These are phyloP conservation scores for Paxillus involutus DNA, from an alignment of 768 basidiomycete species.

Conservation along the genomic window DNA sequence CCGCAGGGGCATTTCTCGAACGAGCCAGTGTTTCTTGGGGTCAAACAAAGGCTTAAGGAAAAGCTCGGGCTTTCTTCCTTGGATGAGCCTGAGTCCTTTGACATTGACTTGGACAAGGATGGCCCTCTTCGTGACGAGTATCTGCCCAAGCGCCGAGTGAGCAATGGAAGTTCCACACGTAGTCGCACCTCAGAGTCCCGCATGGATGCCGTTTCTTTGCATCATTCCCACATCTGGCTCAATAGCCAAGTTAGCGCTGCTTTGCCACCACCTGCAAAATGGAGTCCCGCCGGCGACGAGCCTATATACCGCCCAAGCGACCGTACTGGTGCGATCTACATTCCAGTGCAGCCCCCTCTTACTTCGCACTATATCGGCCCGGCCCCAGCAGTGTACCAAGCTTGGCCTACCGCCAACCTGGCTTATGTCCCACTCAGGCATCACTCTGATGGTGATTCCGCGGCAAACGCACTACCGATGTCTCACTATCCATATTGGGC, in stretches of 20 bases:
- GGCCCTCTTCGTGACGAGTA: slow-evolving; percentile 83
- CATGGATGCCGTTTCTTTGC: background rate
- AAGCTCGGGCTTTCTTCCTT: slow-evolving; percentile 43
- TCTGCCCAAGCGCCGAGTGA: slow-evolving; percentile 61
- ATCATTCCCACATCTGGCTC: slow-evolving; percentile 7
- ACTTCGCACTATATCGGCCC: slow-evolving; percentile 35
- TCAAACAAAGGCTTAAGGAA: slow-evolving; percentile 64
- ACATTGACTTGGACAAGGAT: slow-evolving; percentile 82
- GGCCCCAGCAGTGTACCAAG: slow-evolving; percentile 30
- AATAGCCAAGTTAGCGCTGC: slow-evolving; percentile 26
- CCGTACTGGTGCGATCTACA: slow-evolving; percentile 56
- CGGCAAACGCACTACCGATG: slow-evolving; percentile 7
- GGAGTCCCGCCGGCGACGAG: slow-evolving; percentile 82
- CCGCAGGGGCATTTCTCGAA: slow-evolving; percentile 32
- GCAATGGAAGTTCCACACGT: slow-evolving; percentile 14
- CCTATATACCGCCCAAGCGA: slow-evolving; percentile 59
- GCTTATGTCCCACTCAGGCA: slow-evolving; percentile 23
- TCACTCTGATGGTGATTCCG: slow-evolving; percentile 14
- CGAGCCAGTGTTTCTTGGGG: slow-evolving; percentile 69
- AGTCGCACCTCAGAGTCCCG: slow-evolving; percentile 3
- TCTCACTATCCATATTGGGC: slow-evolving; percentile 25
- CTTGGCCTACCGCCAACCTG: slow-evolving; percentile 19
- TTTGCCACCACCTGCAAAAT: slow-evolving; percentile 74
- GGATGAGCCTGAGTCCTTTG: slow-evolving; percentile 49
- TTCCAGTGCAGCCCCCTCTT: slow-evolving; percentile 59